Percentiles rank a stretch among this genome's conserved stretches.
Conservation (phyloP, 768 basidiomycete genomes). For the Rhodotorula diobovata region DNA sequence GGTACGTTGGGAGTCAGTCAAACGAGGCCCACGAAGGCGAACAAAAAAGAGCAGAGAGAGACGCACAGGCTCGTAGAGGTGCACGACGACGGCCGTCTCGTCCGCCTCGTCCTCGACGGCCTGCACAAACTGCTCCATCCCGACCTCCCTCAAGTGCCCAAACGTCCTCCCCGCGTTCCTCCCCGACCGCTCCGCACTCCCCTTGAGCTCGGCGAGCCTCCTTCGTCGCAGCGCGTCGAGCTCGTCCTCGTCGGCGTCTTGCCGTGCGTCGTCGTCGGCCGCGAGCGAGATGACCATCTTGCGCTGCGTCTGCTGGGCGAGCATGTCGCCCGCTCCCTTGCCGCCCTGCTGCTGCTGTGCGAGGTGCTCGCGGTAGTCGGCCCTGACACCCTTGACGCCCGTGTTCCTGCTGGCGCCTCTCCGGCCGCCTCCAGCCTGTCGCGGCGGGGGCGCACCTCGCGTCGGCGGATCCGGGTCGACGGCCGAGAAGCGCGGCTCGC, state of each 20-base stretch:
- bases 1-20: not conserved
- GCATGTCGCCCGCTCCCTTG: not conserved
- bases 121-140: slow-evolving; percentile 34
- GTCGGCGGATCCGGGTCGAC: slow-evolving; percentile 23
- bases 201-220: slow-evolving; percentile 28
- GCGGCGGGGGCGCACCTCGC: not conserved
- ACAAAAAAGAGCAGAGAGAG: not conserved
- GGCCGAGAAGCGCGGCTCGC: slow-evolving; percentile 5
- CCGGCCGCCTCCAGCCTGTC: slow-evolving; percentile 5
- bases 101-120: slow-evolving; percentile 41
- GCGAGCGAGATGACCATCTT: slow-evolving; percentile 30
- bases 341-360: not conserved
- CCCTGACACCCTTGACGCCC: slow-evolving; percentile 43
- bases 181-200: slow-evolving; percentile 3
- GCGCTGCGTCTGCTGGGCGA: slow-evolving; percentile 11
- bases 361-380: slow-evolving; percentile 35
- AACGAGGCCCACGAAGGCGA: fast-evolving
- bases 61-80: slow-evolving; percentile 41
- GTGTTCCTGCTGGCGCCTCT: slow-evolving; percentile 30
- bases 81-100: slow-evolving; percentile 37
- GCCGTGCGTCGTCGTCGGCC: not conserved
- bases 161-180: slow-evolving; percentile 22
- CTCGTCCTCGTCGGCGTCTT: slow-evolving; percentile 32
- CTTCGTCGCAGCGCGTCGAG: slow-evolving; percentile 18
- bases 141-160: slow-evolving; percentile 43